Conservation (phyloP, 352 stramenopile genomes). For the Pythium monospermum region DNA sequence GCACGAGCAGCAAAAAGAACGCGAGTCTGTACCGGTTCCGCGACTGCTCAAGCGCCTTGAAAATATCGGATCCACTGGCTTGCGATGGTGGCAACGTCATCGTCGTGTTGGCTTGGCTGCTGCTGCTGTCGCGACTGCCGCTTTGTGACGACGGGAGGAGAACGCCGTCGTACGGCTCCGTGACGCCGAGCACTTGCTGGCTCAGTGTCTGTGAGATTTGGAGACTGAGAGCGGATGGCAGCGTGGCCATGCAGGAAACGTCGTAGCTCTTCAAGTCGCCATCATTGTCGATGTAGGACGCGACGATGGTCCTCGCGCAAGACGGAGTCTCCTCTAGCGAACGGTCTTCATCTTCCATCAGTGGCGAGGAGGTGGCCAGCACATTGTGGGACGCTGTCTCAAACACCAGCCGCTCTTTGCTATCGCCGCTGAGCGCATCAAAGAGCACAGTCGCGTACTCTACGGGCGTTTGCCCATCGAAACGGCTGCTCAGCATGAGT, state of each 20-base stretch:
- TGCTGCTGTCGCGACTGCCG: neutral
- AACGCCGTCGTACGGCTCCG: conserved; percentile 43
- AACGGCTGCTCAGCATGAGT: conserved; percentile 42
- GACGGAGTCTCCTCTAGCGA: conserved; percentile 29
- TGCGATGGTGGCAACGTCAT: neutral
- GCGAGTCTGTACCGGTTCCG: conserved; percentile 12
- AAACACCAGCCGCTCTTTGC: conserved; percentile 47
- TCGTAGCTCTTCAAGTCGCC: conserved; percentile 48
- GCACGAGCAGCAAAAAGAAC: conserved; percentile 19
- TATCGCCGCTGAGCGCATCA: conserved; percentile 25
- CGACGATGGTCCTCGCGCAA: conserved; percentile 46
- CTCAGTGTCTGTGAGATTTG: conserved; percentile 28
- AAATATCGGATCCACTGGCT: neutral
- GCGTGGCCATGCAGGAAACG: conserved; percentile 38
- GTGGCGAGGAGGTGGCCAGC: conserved; percentile 20
- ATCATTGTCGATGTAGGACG: conserved; percentile 43
- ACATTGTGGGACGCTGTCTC: conserved; percentile 36
- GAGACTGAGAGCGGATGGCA: conserved; percentile 29
- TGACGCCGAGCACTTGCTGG: conserved; percentile 35
- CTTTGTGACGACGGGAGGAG: neutral
- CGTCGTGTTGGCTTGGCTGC: neutral
- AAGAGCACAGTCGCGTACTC: conserved; percentile 42
- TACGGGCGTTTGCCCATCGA: conserved; percentile 38
- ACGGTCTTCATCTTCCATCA: neutral
- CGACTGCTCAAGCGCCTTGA: conserved; percentile 2